Evolutionary conservation across 768 basidiomycete species (phyloP), one percentile per base, ranked within the genome.

Genomic region (Cystofilobasidium ferigula): DNA sequence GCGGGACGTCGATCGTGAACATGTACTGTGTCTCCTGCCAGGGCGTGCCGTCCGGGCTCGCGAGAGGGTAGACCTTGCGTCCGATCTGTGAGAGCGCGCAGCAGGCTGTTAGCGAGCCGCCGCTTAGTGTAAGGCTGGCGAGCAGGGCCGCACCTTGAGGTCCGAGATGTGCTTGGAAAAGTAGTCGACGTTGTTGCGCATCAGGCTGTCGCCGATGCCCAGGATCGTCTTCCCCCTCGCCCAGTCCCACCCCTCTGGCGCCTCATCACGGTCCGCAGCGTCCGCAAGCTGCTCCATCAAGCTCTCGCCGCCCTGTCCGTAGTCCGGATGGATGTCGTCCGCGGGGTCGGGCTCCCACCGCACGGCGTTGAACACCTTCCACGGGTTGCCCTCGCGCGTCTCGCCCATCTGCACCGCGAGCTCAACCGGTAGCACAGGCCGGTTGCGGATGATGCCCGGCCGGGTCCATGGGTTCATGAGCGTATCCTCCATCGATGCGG

Each of bases 141-240:
- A 34, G 34, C 18, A 28, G 7, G 26, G 54, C 3, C 51, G 14
- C 10, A 54, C 51, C 13, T 32, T 32, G 51, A 8, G 18, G n/a
- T 22, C 5, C 13, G 58, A 51, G 42, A 67, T 36, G 22, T 67
- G 65, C 28, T 45, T 32, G 20, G 59, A 18, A 26, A 67, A 67
- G 60, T 24, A 61, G 48, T 42, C n/a, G n/a, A 67, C 30, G 42
- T 67, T 61, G 32, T 67, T 67, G 13, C 65, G 38, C 58, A 61
- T 67, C n/a, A 67, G 32, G 10, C 53, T 57, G 54, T 67, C 65
- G 40, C 65, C 65, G 60, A 67, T 62, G 14, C 58, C 65, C 18
- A 67, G 59, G 53, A 67, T 57, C 60, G 65, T 67, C 54, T 67
- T 67, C 53, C 62, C 62, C 14, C 38, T 28, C 2, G 59, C 65